phyloP scores from a whole-genome alignment of 495 filamentous ascomycete species.

The Penicillium paxilli region DNA sequence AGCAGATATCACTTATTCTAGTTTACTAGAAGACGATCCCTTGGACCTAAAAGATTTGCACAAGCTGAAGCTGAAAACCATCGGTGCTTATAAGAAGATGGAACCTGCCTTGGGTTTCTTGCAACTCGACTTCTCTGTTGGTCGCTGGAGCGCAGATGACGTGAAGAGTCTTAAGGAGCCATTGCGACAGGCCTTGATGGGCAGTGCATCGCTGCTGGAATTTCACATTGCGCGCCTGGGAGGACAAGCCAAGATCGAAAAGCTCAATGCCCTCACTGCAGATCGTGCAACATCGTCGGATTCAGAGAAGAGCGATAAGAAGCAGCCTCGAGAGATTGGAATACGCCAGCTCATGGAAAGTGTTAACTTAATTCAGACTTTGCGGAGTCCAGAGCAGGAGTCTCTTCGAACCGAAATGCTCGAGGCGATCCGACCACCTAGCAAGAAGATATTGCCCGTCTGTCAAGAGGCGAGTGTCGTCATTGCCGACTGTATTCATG shows the following conservation, averaged over 20 bases:
- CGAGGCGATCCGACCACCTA: conserved; percentile 22
- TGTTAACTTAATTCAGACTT: conserved; percentile 19
- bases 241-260: conserved; percentile 23
- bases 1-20: conserved; percentile 22
- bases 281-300: conserved; percentile 7
- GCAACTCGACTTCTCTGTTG: conserved; percentile 30
- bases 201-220: conserved; percentile 21
- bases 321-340: conserved; percentile 21
- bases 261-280: conserved; percentile 10
- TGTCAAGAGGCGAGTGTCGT: conserved; percentile 22
- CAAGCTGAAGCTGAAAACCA: conserved; percentile 17
- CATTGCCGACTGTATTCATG: conserved; percentile 21
- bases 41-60: conserved; percentile 13
- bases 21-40: conserved; percentile 14
- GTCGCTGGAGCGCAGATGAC: conserved; percentile 32
- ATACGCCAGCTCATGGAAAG: conserved; percentile 29
- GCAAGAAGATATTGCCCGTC: conserved; percentile 20
- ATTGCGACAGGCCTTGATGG: conserved; percentile 20
- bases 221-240: conserved; percentile 26
- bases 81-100: conserved; percentile 21
- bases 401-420: conserved; percentile 23
- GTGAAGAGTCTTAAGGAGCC: conserved; percentile 30
- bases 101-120: conserved; percentile 27
- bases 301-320: conserved; percentile 15
- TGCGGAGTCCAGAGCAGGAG: conserved; percentile 27